Evolutionary conservation across 495 filamentous ascomycete species (phyloP), one percentile per base, ranked within the genome.

Genomic region (Letharia lupina): DNA sequence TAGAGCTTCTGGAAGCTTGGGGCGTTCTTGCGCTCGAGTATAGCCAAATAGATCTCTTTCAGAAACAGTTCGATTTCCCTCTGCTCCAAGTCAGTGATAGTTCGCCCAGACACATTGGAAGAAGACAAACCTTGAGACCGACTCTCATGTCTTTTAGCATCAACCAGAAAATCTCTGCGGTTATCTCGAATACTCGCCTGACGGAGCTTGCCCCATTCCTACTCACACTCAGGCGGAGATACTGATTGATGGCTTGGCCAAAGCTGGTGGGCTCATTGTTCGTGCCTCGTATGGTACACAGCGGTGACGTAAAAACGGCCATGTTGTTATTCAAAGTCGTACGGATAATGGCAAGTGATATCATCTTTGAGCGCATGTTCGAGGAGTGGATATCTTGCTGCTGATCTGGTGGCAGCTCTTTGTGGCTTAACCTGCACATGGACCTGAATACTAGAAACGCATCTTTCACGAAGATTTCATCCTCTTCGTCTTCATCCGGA

Each of bases 51-150:
- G 35, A 98, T 96, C 70, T 99, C 95, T 73, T 97, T 97, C 66
- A 99, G 73, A 73, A 98, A 97, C 2, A 99, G 91, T 75, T 98
- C 95, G 60, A 98, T 89, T 75, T 99, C 95, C 85, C 96, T 96
- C 88, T 91, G 70, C 56, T 61, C n/a, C n/a, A 47, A 18, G 65
- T 75, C 52, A 73, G 64, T 45, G 4, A 10, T 4, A 60, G 33
- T 15, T 8, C 8, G 20, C 15, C 35, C 23, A 59, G 65, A 8
- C 15, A 33, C 3, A 31, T 12, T 44, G 23, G 42, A 31, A 20
- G 37, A 9, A 44, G 20, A 72, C 80, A 67, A 61, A 90, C 89
- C 86, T 98, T 98, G 75, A 98, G 89, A 74, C 91, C 89, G 0
- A 93, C 89, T 68, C 95, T 84, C 86, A 98, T 91, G 76, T 93